phyloP scores from a whole-genome alignment of 2,329 filamentous ascomycete genomes.

The Lasiodiplodia sp. region DNA sequence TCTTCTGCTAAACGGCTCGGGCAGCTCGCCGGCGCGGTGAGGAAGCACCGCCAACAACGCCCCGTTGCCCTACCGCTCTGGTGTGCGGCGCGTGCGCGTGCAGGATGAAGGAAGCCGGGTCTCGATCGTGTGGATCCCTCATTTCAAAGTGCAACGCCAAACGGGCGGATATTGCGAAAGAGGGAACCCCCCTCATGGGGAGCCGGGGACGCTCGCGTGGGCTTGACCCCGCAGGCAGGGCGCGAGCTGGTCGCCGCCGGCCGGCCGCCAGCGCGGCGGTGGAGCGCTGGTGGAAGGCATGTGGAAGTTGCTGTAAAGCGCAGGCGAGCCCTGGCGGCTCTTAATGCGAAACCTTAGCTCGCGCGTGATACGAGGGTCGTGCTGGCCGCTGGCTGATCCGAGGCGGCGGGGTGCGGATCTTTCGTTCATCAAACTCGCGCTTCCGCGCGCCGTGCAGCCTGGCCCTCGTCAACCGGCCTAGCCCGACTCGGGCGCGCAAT shows the following conservation, averaged over 20 bases:
- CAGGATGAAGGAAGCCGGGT: constrained; percentile 15
- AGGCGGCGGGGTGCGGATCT: constrained; percentile 25
- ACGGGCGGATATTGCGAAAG: constrained; percentile 24
- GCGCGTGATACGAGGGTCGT: constrained; percentile 25
- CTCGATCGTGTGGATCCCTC: constrained; percentile 26
- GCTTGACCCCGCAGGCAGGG: constrained; percentile 22
- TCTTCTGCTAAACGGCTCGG: constrained; percentile 16
- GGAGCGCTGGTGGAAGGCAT: constrained; percentile 14
- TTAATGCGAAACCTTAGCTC: constrained; percentile 28
- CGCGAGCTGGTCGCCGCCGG: background rate
- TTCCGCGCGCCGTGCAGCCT: constrained; percentile 22
- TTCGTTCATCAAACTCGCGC: constrained; percentile 27
- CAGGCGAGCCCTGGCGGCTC: constrained; percentile 19
- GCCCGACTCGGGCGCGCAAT: constrained; percentile 13
- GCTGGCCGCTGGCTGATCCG: constrained; percentile 19
- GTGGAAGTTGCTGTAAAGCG: constrained; percentile 24
- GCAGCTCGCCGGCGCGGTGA: background rate
- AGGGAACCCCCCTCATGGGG: constrained; percentile 21
- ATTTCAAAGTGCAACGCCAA: constrained; percentile 22
- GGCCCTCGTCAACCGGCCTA: constrained; percentile 21
- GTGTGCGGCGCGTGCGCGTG: constrained; percentile 9
- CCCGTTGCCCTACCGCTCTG: background rate
- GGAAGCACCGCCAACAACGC: background rate
- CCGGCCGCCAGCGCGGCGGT: background rate
- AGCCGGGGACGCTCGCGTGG: constrained; percentile 20